A percentile compares a stretch with the other conserved stretches of the same genome.
These are phyloP conservation scores for Colletotrichum falcatum DNA, from an alignment of 2,329 filamentous ascomycete genomes.

Conservation along the genomic window DNA sequence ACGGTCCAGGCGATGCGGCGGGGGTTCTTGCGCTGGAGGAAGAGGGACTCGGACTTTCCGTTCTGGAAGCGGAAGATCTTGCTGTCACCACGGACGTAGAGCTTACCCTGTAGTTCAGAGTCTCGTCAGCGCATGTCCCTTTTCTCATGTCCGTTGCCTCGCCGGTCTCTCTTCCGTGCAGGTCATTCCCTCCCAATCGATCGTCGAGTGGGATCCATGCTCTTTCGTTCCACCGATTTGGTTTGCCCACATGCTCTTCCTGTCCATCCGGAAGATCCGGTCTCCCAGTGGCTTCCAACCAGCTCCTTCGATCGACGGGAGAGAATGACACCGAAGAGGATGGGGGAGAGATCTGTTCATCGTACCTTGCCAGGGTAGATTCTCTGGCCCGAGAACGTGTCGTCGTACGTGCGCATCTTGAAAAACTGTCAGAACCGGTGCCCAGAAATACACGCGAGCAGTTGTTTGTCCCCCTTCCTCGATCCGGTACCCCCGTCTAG, in stretches of 20 bases:
- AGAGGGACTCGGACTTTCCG: slow-evolving; percentile 99
- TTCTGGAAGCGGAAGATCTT: slow-evolving; percentile 99
- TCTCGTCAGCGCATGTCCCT: slow-evolving; percentile 45
- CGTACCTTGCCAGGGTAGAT: slow-evolving; percentile 77
- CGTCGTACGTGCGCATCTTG: slow-evolving; percentile 77
- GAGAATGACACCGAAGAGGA: background rate
- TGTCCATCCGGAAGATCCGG: background rate
- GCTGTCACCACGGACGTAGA: slow-evolving; percentile 99
- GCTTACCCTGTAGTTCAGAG: slow-evolving; percentile 81
- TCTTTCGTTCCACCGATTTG: slow-evolving; percentile 5
- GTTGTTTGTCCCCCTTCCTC: background rate
- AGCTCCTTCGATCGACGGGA: slow-evolving; percentile 27
- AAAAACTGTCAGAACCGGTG: slow-evolving; percentile 12
- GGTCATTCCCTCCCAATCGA: slow-evolving; percentile 12
- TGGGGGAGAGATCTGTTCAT: slow-evolving; percentile 35
- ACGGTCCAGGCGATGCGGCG: slow-evolving; percentile 99
- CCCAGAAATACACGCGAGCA: background rate
- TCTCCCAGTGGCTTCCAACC: slow-evolving; percentile 1
- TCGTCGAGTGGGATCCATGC: background rate
- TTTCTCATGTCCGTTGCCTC: slow-evolving; percentile 15
- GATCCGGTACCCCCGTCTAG: background rate
- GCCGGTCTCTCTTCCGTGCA: background rate
- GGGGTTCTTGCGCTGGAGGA: slow-evolving; percentile 99
- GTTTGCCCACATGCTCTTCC: background rate
- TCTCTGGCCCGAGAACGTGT: slow-evolving; percentile 74